phyloP scores from a whole-genome alignment of 805 yeast species.

The Sugiyamaella qingdaonensis region DNA sequence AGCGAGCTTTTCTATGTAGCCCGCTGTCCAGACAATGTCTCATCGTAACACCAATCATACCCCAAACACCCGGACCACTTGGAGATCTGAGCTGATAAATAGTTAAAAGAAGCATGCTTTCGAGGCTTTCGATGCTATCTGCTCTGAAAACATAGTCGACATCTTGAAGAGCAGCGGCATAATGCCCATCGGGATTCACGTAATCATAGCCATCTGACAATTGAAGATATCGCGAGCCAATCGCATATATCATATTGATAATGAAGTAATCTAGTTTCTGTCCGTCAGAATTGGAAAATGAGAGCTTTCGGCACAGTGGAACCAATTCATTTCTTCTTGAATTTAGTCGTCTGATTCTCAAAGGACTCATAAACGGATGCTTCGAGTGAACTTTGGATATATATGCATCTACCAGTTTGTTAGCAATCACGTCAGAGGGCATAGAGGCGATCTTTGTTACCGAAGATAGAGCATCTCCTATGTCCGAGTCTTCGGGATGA shows the following conservation, averaged over 20 bases:
- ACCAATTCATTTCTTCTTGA: not conserved
- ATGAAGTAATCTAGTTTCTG: not conserved
- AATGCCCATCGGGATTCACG: conserved; percentile 2
- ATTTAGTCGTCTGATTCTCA: not conserved
- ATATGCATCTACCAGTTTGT: conserved; percentile 4
- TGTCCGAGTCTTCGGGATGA: not conserved
- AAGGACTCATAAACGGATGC: conserved; percentile 2
- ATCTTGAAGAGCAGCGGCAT: conserved; percentile 7
- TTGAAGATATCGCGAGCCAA: conserved; percentile 1
- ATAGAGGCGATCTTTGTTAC: not conserved
- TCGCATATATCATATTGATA: conserved; percentile 3
- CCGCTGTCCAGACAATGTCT: conserved; percentile 1
- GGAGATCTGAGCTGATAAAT: conserved; percentile 5
- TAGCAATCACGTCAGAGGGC: not conserved
- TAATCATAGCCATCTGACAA: not conserved
- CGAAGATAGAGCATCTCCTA: too few species aligned
- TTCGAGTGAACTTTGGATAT: conserved; percentile 3
- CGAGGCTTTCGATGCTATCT: not conserved
- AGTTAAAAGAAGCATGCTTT: conserved; percentile 4
- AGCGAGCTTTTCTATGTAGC: not conserved
- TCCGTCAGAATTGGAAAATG: not conserved
- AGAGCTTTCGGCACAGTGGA: not conserved
- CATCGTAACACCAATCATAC: conserved; percentile 4
- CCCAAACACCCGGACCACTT: conserved; percentile 4
- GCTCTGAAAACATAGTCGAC: not conserved